A percentile compares a stretch with the other conserved stretches of the same genome.
Evolutionary conservation across 805 yeast species (phyloP).

Genomic region (Cyberlindnera mycetangii): DNA sequence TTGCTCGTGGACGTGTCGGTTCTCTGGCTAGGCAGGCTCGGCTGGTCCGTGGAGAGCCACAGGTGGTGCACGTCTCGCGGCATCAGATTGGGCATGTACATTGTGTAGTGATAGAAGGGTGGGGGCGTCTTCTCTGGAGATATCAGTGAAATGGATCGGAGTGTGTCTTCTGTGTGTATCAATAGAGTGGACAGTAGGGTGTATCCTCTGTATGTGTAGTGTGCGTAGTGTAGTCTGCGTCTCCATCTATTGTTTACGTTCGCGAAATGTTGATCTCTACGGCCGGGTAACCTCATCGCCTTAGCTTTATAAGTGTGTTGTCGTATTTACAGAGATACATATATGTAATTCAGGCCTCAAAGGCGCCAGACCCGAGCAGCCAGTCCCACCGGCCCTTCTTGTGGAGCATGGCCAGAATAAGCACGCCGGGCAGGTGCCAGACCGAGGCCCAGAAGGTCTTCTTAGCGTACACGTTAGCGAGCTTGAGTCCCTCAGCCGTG

Average conservation of each 20-base stretch:
- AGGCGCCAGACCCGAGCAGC: constrained; percentile 36
- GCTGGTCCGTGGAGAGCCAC: constrained; percentile 33
- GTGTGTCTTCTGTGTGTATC: too few species aligned
- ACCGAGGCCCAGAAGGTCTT: constrained; percentile 93
- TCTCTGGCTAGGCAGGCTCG: constrained; percentile 4
- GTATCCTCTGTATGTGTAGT: too few species aligned
- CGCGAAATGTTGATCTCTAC: too few species aligned
- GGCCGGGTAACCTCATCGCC: not conserved
- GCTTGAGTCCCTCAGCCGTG: constrained; percentile 51
- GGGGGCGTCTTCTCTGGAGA: too few species aligned
- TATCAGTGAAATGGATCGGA: too few species aligned
- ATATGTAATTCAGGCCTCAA: constrained; percentile 1
- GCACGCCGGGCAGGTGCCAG: constrained; percentile 86
- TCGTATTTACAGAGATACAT: not conserved
- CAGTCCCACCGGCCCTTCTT: constrained; percentile 95
- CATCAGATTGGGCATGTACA: constrained; percentile 48
- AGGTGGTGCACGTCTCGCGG: constrained; percentile 44
- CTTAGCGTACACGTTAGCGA: constrained; percentile 71
- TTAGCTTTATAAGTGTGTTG: too few species aligned
- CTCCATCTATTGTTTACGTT: not conserved
- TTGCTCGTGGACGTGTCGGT: constrained; percentile 43
- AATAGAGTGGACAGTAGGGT: too few species aligned
- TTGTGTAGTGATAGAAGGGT: constrained; percentile 14
- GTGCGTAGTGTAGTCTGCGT: not conserved
- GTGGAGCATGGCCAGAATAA: constrained; percentile 90